Evolutionary conservation across 2,329 filamentous ascomycete species (phyloP), one percentile per base, ranked within the genome.

Genomic region (Colletotrichum australisinense): DNA sequence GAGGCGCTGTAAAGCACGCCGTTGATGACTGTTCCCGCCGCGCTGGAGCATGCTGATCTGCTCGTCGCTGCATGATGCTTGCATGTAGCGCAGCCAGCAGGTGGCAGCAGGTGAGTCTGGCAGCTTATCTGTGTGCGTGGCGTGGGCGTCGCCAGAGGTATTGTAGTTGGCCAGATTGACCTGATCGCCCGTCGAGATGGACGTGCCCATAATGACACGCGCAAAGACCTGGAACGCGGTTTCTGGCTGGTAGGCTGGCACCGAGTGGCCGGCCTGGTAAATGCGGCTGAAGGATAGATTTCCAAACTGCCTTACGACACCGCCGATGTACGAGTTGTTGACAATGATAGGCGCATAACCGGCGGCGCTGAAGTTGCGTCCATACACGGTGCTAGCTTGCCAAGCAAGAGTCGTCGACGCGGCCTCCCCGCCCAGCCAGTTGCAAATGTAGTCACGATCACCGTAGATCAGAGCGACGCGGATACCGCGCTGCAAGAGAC

Each of bases 341-440:
- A 94, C 90, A 14, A 91, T 84, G 74, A 97, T 91, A 16, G 92
- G 90, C 0, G 90, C 89, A 79, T 97, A 97, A 1, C 93, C 94
- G 0, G 94, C 91, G 0, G 84, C 80, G 1, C 87, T 83, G 79
- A 96, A 97, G 32, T 83, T 81, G 1, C 83, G 81, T 0, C 85
- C 82, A 75, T 93, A 91, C 22, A 82, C 77, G 19, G 80, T 76
- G 5, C 83, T 83, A 30, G 87, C 82, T 59, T 86, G 82, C 12
- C 86, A 84, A 53, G 90, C 86, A 0, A 95, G 84, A 6, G 87
- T 87, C 4, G 94, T 85, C 3, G 92, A 93, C 55, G 94, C 86
- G 1, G 92, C 91, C 81, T 97, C 89, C 46, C 93, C 94, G n/a
- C 94, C 94, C 75, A 92, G 85, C 90, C 92, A 92, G 79, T 92